Conservation (phyloP, 345 rosid species). For the Populus simonii region DNA sequence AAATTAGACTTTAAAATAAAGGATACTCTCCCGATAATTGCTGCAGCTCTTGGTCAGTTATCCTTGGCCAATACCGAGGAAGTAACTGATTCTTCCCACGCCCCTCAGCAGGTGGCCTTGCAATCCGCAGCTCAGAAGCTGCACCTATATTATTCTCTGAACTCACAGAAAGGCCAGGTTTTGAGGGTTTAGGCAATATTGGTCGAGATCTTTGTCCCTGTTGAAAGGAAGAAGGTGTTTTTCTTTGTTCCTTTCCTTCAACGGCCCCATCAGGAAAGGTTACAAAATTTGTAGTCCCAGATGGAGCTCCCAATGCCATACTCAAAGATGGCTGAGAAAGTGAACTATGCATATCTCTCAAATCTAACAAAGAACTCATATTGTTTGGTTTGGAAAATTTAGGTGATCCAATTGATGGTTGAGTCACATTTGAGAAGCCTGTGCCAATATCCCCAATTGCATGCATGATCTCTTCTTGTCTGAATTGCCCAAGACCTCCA, state of each 20-base stretch:
- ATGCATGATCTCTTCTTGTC: conserved; percentile 41
- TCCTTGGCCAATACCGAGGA: conserved; percentile 95
- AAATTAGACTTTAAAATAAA: conserved; percentile 4
- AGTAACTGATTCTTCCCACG: conserved; percentile 81
- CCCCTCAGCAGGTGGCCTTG: conserved; percentile 85
- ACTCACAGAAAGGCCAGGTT: conserved; percentile 32
- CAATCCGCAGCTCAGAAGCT: conserved; percentile 48
- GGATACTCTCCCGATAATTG: conserved; percentile 96
- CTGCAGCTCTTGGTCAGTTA: conserved; percentile 88
- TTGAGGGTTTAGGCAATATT: conserved; percentile 55
- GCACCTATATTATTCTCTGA: conserved; percentile 46
- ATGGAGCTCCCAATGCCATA: conserved; percentile 50
- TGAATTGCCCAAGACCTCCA: conserved; percentile 36
- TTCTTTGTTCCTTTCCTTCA: conserved; percentile 49
- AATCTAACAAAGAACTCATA: conserved; percentile 41
- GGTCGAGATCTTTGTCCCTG: conserved; percentile 52
- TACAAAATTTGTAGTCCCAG: conserved; percentile 35
- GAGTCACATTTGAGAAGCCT: conserved; percentile 30
- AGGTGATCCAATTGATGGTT: conserved; percentile 20
- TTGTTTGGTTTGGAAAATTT: conserved; percentile 34
- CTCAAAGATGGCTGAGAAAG: conserved; percentile 58
- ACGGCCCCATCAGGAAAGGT: conserved; percentile 36
- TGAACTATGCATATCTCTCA: conserved; percentile 49
- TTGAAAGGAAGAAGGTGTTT: conserved; percentile 37
- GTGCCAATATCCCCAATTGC: conserved; percentile 34